Conservation (phyloP, 192 early-diverging fungal genomes). For the Gamsiella multidivaricata region DNA sequence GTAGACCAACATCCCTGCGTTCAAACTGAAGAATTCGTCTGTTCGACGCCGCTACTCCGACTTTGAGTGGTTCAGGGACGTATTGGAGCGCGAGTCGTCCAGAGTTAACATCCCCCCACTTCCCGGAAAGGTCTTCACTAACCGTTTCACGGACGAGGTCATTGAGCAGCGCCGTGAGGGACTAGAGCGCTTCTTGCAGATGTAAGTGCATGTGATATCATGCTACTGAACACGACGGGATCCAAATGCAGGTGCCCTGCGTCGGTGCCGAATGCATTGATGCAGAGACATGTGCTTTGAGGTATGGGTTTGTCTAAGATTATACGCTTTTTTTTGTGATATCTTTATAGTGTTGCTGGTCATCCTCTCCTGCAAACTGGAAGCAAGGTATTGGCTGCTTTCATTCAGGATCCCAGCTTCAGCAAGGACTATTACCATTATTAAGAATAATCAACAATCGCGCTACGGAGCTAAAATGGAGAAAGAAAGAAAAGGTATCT, state of each 20-base stretch:
- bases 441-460: constrained; percentile 53
- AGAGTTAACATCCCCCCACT: constrained; percentile 95
- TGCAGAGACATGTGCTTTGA: too few species aligned
- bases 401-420: constrained; percentile 95
- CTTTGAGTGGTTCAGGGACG: constrained; percentile 98
- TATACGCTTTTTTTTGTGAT: constrained; percentile 3
- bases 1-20: constrained; percentile 96
- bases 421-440: constrained; percentile 79
- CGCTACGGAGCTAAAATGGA: too few species aligned
- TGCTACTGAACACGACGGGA: background rate
- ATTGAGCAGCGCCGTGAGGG: constrained; percentile 91
- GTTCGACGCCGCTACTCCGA: constrained; percentile 96
- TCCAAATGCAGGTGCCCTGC: too few species aligned
- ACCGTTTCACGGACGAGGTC: constrained; percentile 95
- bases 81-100: constrained; percentile 88
- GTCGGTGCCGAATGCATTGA: too few species aligned
- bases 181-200: constrained; percentile 95
- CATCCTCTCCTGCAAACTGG: constrained; percentile 98
- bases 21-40: constrained; percentile 84
- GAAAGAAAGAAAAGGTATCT: too few species aligned
- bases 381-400: constrained; percentile 90
- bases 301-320: background rate
- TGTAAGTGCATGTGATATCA: constrained; percentile 65
- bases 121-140: constrained; percentile 97
- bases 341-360: constrained; percentile 79